Evolutionary conservation across 2,329 filamentous ascomycete species (phyloP).

Genomic region (Penicillium concentricum): DNA sequence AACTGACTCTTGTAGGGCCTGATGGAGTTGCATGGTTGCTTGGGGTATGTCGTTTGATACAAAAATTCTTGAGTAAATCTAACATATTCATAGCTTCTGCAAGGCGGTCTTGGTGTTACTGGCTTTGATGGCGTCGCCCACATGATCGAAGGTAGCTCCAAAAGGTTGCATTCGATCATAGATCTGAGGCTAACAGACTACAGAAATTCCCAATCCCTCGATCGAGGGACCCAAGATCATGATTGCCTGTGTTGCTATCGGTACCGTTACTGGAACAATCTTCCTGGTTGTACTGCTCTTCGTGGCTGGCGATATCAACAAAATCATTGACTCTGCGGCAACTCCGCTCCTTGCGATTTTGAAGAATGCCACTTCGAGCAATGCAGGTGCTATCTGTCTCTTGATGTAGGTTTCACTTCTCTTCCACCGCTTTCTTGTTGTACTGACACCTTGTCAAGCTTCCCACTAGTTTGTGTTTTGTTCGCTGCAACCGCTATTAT

Average conservation of each 20-base stretch:
- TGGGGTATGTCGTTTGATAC: constrained; percentile 32
- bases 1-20: constrained; percentile 46
- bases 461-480: constrained; percentile 34
- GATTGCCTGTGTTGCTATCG: constrained; percentile 63
- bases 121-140: constrained; percentile 52
- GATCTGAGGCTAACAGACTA: constrained; percentile 5
- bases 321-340: constrained; percentile 55
- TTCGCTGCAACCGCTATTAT: constrained; percentile 37
- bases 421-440: neutral
- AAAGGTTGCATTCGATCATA: neutral
- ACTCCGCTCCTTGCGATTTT: constrained; percentile 64
- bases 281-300: constrained; percentile 65
- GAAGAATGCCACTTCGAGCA: constrained; percentile 60
- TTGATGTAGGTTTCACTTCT: constrained; percentile 49
- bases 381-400: constrained; percentile 61
- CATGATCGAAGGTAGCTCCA: constrained; percentile 49
- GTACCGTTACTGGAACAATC: constrained; percentile 61
- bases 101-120: constrained; percentile 56
- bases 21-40: constrained; percentile 58
- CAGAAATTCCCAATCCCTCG: constrained; percentile 46
- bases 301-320: constrained; percentile 58
- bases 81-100: constrained; percentile 36
- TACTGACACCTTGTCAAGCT: constrained; percentile 23
- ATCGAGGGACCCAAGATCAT: constrained; percentile 65
- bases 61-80: constrained; percentile 7